Evolutionary conservation across 768 basidiomycete genomes (phyloP), one percentile per base, ranked within the genome.

Genomic region (Lentinula raphanica): DNA sequence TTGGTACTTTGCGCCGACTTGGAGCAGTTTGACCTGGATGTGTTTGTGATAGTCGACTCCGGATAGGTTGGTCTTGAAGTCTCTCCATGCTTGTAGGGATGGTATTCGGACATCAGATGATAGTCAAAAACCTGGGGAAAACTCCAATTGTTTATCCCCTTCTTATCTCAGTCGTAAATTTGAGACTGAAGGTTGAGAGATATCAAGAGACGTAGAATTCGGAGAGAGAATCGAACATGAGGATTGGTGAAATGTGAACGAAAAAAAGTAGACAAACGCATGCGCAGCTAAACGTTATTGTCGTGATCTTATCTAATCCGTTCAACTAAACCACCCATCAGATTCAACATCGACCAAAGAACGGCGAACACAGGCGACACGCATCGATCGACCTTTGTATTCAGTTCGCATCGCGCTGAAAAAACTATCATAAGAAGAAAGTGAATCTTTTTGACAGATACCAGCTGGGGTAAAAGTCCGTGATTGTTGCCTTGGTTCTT

Each of bases 1-100:
- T 76, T 77, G 27, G 28, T 23, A 23, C 27, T 42, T 38, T 39
- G 49, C n/a, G 39, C 25, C 15, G 45, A 23, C n/a, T 48, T 42
- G 3, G 28, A 5, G 36, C 13, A 36, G 27, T 5, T 29, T 49
- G 46, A 36, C 42, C 19, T 6, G 3, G 56, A 45, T 15, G 27
- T 29, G 28, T 53, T 35, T 39, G 36, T 17, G 17, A 23, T n/a
- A 11, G 35, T 13, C 13, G 45, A 36, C 17, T 48, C 25, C 9
- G 54, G n/a, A 31, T 19, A 25, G 13, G 5, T 35, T 19, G 56
- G 27, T 17, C 39, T 60, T 45, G 56, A 53, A 17, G 31, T 28
- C 58, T 60, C 60, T 29, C 56, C 56, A 4, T 56, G 59, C 29
- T 60, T 60, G 27, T 60, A 60, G 8, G 59, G 59, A 39, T 60